Evolutionary conservation across 2,329 filamentous ascomycete species (phyloP).

Genomic region (Gaeumannomyces tritici): DNA sequence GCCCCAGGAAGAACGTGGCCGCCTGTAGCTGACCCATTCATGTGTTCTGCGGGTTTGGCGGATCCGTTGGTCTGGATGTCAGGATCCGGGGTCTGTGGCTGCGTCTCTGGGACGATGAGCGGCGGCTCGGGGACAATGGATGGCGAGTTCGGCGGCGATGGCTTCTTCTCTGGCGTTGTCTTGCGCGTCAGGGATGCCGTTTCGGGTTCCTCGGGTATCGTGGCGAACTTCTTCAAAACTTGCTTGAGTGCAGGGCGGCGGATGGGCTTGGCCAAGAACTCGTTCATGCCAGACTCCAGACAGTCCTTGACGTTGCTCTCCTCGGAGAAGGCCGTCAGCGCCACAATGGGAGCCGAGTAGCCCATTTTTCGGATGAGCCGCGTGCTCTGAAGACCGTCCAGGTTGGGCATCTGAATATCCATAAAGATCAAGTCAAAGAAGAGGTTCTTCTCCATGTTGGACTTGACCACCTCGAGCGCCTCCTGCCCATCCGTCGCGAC

Average conservation of each 20-base stretch:
- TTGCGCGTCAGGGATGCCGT: conserved; percentile 23
- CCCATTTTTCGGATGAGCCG: conserved; percentile 77
- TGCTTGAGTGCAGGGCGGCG: conserved; percentile 77
- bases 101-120: neutral
- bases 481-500: conserved; percentile 82
- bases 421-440: conserved; percentile 88
- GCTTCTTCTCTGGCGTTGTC: conserved; percentile 18
- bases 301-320: conserved; percentile 82
- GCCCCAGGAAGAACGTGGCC: neutral
- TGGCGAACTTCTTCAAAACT: conserved; percentile 74
- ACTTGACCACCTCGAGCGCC: conserved; percentile 77
- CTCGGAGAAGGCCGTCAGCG: conserved; percentile 81
- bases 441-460: conserved; percentile 62
- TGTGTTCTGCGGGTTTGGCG: neutral
- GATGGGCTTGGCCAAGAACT: conserved; percentile 72
- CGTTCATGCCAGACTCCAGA: conserved; percentile 85
- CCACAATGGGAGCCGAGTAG: conserved; percentile 81
- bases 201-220: conserved; percentile 64
- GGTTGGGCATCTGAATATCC: conserved; percentile 92
- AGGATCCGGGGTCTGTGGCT: neutral
- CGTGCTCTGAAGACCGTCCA: conserved; percentile 82
- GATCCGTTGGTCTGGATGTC: neutral
- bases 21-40: neutral
- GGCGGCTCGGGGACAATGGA: neutral
- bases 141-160: neutral